Evolutionary conservation across 768 basidiomycete species (phyloP).

Genomic region (Calvatia gigantea): DNA sequence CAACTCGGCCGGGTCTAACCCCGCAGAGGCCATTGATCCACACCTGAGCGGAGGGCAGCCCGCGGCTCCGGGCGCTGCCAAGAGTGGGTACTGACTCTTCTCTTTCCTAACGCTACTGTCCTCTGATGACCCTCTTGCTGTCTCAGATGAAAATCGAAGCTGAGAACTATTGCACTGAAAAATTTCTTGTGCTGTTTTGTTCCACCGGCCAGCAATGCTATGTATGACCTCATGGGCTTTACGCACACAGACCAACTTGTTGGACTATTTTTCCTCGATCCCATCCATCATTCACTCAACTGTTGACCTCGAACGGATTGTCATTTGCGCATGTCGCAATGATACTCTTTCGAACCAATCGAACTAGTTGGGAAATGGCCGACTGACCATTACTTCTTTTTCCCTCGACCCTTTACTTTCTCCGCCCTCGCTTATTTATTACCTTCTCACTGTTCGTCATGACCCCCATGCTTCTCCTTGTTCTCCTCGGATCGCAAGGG

Average conservation of each 20-base stretch:
- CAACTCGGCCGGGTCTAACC: conserved; percentile 4
- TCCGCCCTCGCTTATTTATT: not conserved
- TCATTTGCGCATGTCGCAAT: not conserved
- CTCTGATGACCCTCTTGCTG: not conserved
- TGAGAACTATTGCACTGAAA: not conserved
- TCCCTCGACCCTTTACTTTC: not conserved
- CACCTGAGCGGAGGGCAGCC: conserved; percentile 13
- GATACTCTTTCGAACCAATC: not conserved
- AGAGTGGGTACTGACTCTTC: conserved; percentile 1
- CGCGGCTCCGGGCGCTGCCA: conserved; percentile 11
- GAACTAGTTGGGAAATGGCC: not conserved
- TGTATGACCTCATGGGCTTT: conserved; percentile 8
- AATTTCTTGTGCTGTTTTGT: not conserved
- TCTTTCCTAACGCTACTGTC: not conserved
- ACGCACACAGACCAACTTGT: conserved; percentile 5
- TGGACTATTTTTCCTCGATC: not conserved
- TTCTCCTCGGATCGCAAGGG: not conserved
- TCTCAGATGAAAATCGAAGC: conserved; percentile 5
- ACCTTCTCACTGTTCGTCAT: not conserved
- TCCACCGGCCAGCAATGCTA: not conserved
- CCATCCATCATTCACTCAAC: not conserved
- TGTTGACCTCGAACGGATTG: not conserved
- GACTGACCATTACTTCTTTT: not conserved
- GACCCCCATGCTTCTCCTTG: not conserved
- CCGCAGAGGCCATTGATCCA: conserved; percentile 17